A percentile compares a stretch with the other conserved stretches of the same genome.
These are phyloP conservation scores for Talaromyces amestolkiae DNA, from an alignment of 2,329 filamentous ascomycete species.

Conservation along the genomic window DNA sequence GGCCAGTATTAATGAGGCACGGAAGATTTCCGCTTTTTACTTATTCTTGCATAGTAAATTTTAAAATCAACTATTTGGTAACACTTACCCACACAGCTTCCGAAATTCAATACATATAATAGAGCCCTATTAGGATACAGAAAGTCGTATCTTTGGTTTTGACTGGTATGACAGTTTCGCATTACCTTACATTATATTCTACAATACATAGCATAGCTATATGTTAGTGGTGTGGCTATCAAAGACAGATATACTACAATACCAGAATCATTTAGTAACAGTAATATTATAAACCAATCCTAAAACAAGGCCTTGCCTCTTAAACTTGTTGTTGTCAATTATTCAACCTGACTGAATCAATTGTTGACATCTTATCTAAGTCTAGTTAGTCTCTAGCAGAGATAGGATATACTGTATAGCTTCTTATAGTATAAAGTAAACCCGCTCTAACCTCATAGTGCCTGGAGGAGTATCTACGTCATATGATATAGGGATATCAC, in stretches of 20 bases:
- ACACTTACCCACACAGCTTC: no score
- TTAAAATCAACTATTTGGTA: no score
- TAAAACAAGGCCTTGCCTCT: not conserved
- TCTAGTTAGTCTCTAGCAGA: not conserved
- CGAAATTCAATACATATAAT: not conserved
- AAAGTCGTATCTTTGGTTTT: not conserved
- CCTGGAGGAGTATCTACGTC: not conserved
- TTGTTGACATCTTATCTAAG: not conserved
- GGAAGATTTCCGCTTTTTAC: slow-evolving; percentile 5
- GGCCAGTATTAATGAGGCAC: not conserved
- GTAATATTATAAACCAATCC: not conserved
- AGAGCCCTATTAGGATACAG: slow-evolving; percentile 32
- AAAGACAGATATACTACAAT: not conserved
- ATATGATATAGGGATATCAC: not conserved
- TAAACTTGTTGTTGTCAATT: not conserved
- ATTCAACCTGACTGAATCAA: not conserved
- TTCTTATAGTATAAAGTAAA: not conserved
- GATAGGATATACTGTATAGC: not conserved
- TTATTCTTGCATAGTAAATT: no score
- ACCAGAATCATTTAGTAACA: not conserved
- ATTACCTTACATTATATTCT: slow-evolving; percentile 18
- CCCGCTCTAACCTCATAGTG: not conserved
- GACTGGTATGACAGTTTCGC: slow-evolving; percentile 1
- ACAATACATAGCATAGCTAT: slow-evolving; percentile 22
- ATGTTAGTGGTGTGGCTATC: not conserved